Evolutionary conservation across 2,329 filamentous ascomycete species (phyloP).

Genomic region (Zymoseptoria brevis): DNA sequence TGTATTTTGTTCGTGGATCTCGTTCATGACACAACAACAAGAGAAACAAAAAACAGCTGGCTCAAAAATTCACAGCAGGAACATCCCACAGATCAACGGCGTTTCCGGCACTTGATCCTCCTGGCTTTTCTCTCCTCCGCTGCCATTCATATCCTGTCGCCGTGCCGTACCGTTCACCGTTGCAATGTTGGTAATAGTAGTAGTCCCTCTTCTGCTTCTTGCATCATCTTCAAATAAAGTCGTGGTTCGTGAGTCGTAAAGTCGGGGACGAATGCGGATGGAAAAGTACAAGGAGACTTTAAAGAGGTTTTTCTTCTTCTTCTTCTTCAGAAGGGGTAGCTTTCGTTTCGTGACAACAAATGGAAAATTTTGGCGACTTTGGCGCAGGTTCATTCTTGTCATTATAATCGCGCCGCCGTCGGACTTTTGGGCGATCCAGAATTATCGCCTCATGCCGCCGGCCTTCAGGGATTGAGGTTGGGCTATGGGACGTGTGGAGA

Average conservation of each 20-base stretch:
- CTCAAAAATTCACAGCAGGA: background rate
- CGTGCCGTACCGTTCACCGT: background rate
- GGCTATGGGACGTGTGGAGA: slow-evolving; percentile 21
- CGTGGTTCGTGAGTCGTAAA: slow-evolving; percentile 29
- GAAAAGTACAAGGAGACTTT: slow-evolving; percentile 7
- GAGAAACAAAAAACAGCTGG: background rate
- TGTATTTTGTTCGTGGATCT: background rate
- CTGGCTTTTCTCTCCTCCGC: too few species aligned
- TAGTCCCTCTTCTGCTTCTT: background rate
- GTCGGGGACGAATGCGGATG: slow-evolving; percentile 17
- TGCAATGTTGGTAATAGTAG: background rate
- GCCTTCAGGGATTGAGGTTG: slow-evolving; percentile 28
- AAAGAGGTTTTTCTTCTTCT: background rate
- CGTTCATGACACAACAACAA: background rate
- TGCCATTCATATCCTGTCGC: background rate
- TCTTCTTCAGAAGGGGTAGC: background rate
- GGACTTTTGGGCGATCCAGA: slow-evolving; percentile 6
- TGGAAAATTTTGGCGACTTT: slow-evolving; percentile 8
- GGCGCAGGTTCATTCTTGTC: background rate
- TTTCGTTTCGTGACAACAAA: slow-evolving; percentile 3
- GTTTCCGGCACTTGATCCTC: background rate
- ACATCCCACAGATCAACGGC: background rate
- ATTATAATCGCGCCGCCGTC: slow-evolving; percentile 10
- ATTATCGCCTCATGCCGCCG: slow-evolving; percentile 23
- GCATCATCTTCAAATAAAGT: slow-evolving; percentile 9